Evolutionary conservation across 108 stramenopile genomes (phyloP).

Genomic region (Skeletonema grethae): DNA sequence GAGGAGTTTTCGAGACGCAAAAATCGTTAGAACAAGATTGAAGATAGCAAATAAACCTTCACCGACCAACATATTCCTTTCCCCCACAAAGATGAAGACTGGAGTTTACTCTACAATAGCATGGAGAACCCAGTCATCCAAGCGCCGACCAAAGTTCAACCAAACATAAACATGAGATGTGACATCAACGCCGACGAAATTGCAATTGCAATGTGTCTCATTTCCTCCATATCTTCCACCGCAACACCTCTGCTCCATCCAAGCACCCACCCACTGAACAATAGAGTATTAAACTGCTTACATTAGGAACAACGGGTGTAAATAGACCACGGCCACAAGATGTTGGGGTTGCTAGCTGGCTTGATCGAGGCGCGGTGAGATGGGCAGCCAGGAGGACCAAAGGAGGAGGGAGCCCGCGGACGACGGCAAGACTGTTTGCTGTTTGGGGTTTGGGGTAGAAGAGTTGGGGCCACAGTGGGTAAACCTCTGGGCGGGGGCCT

Average conservation of each 20-base stretch:
- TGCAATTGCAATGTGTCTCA: not conserved
- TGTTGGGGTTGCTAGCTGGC: not conserved
- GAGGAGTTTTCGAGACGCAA: not conserved
- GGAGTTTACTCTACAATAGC: not conserved
- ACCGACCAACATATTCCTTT: not conserved
- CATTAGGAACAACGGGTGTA: not conserved
- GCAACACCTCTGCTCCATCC: not conserved
- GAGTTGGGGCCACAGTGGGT: too few relatives aligned
- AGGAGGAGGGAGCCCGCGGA: not conserved
- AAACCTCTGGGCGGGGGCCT: too few relatives aligned
- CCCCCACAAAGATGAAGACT: not conserved
- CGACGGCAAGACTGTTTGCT: not conserved
- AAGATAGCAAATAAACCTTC: not conserved
- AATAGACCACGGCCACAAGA: not conserved
- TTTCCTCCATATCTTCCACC: not conserved
- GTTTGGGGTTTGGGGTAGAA: too few relatives aligned
- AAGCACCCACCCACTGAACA: not conserved
- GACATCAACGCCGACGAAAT: too few relatives aligned
- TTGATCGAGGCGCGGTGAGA: not conserved
- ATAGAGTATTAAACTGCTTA: not conserved
- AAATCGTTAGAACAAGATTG: not conserved
- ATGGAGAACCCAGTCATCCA: not conserved
- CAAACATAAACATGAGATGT: too few relatives aligned
- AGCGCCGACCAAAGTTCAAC: not conserved
- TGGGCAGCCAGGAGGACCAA: not conserved